These are phyloP conservation scores for Phytophthora melonis DNA, from an alignment of 352 stramenopile species.

Conservation along the genomic window DNA sequence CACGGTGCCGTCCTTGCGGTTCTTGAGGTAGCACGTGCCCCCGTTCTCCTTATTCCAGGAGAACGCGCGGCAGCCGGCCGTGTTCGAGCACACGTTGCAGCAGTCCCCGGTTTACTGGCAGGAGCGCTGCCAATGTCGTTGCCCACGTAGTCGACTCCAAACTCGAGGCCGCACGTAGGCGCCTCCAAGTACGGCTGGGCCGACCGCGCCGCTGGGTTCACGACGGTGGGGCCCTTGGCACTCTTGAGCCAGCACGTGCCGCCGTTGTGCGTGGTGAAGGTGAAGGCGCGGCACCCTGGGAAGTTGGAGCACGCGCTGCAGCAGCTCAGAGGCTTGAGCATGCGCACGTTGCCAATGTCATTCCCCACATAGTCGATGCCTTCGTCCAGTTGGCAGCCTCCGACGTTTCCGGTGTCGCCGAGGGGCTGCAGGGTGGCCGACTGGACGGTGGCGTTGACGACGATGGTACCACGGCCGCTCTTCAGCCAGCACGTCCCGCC, in stretches of 20 bases:
- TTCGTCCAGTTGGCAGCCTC: constrained; percentile 24
- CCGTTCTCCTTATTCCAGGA: constrained; percentile 59
- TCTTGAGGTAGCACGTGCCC: constrained; percentile 65
- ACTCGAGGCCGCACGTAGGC: constrained; percentile 38
- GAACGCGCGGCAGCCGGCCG: constrained; percentile 49
- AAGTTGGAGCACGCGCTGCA: constrained; percentile 31
- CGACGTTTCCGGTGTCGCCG: background rate
- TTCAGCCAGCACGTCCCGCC: constrained; percentile 73
- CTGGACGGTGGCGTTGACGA: constrained; percentile 22
- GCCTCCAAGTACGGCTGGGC: constrained; percentile 21
- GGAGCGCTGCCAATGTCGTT: constrained; percentile 41
- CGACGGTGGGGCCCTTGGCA: constrained; percentile 35
- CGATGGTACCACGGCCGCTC: constrained; percentile 38
- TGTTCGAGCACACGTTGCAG: constrained; percentile 33
- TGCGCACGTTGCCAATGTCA: constrained; percentile 18
- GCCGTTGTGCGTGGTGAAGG: constrained; percentile 33
- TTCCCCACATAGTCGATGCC: constrained; percentile 31
- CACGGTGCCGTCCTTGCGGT: constrained; percentile 30
- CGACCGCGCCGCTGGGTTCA: constrained; percentile 21
- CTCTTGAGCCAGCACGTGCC: constrained; percentile 47
- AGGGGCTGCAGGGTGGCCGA: constrained; percentile 24
- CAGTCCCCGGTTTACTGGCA: constrained; percentile 24
- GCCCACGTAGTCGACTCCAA: constrained; percentile 34
- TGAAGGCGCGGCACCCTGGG: constrained; percentile 49
- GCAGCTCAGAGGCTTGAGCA: constrained; percentile 24